Evolutionary conservation across 768 basidiomycete species (phyloP).

Genomic region (Serendipita sp.): DNA sequence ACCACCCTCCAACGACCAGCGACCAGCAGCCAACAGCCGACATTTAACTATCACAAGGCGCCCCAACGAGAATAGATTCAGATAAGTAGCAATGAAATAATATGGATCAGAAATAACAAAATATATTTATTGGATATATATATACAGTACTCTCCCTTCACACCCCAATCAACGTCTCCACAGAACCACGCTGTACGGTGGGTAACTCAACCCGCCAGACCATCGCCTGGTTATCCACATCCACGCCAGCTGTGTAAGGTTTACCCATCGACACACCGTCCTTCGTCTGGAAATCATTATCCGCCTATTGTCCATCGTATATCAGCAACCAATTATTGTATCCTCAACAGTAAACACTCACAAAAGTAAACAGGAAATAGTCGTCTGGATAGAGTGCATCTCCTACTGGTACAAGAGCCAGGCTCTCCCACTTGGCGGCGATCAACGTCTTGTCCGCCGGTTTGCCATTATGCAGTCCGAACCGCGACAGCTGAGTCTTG

Average conservation of each 20-base stretch:
- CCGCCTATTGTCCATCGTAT: constrained; percentile 22
- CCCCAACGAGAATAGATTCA: no score
- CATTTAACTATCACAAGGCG: no score
- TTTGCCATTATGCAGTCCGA: constrained; percentile 48
- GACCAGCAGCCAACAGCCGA: no score
- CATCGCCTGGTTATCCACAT: constrained; percentile 45
- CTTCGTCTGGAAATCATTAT: constrained; percentile 47
- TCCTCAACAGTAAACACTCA: constrained; percentile 18
- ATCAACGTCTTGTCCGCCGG: constrained; percentile 38
- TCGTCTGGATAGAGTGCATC: constrained; percentile 41
- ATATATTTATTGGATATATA: no score
- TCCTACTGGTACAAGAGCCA: constrained; percentile 38
- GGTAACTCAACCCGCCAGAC: constrained; percentile 46
- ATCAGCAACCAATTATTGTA: neutral
- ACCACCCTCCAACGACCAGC: no score
- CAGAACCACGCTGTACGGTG: constrained; percentile 9
- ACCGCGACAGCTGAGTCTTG: constrained; percentile 35
- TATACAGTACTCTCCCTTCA: neutral
- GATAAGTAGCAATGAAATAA: no score
- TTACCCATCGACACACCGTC: constrained; percentile 34
- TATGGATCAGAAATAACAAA: no score
- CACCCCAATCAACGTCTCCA: constrained; percentile 9
- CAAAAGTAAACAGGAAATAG: constrained; percentile 49
- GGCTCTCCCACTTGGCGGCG: constrained; percentile 51
- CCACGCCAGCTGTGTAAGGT: constrained; percentile 35